Conservation (phyloP, 2,329 filamentous ascomycete genomes). For the Beauveria sp. region DNA sequence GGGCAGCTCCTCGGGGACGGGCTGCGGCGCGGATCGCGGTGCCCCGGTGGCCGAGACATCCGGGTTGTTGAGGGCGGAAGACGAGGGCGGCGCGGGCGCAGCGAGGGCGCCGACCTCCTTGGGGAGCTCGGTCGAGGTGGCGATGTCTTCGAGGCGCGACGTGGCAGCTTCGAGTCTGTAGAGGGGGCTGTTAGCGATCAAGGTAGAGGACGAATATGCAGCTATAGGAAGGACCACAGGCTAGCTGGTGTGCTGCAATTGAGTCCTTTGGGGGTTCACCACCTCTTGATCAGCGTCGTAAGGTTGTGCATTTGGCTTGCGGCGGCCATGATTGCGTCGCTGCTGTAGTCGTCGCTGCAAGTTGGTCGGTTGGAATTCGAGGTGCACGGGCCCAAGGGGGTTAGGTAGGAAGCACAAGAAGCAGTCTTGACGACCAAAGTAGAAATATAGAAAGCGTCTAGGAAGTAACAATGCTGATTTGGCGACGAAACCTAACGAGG, state of each 20-base stretch:
- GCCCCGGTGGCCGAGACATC: constrained; percentile 6
- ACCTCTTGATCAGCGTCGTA: constrained; percentile 97
- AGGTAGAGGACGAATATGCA: neutral
- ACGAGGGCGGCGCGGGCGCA: constrained; percentile 26
- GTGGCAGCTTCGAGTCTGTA: constrained; percentile 92
- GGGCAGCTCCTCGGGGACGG: constrained; percentile 53
- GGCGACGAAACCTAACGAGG: neutral
- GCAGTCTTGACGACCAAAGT: neutral
- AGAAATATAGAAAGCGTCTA: neutral
- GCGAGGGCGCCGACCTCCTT: constrained; percentile 41
- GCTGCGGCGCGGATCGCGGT: constrained; percentile 25
- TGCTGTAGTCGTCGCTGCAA: neutral
- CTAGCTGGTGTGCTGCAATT: neutral
- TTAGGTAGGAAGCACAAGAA: neutral
- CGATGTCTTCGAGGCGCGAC: constrained; percentile 92
- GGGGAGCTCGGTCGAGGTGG: constrained; percentile 61
- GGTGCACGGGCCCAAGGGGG: neutral
- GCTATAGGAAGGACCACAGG: constrained; percentile 12
- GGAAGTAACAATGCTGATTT: neutral
- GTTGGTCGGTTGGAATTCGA: neutral
- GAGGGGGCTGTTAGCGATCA: constrained; percentile 37
- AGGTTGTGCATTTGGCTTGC: constrained; percentile 89
- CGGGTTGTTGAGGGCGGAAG: neutral
- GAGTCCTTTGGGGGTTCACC: constrained; percentile 16
- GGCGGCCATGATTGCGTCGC: constrained; percentile 52